These are phyloP conservation scores for Fusarium torreyae DNA, from an alignment of 2,329 filamentous ascomycete species.

Conservation along the genomic window DNA sequence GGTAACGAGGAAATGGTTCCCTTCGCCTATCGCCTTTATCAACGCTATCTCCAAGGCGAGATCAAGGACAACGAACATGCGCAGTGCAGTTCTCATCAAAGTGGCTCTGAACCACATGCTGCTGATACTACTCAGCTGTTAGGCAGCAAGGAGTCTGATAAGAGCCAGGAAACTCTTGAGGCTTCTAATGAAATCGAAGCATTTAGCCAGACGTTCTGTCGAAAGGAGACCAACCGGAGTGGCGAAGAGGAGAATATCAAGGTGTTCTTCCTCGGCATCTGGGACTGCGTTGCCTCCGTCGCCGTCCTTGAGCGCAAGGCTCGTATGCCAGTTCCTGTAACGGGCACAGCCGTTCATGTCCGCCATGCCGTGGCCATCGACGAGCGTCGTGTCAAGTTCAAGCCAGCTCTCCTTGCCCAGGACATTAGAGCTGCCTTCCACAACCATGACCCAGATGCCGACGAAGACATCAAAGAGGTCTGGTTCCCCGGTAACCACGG, in stretches of 20 bases:
- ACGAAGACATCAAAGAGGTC: constrained; percentile 64
- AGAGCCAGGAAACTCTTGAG: constrained; percentile 44
- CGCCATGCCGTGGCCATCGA: constrained; percentile 69
- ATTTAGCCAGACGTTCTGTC: constrained; percentile 65
- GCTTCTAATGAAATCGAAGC: constrained; percentile 58
- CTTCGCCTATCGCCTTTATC: constrained; percentile 64
- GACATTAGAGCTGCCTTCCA: constrained; percentile 52
- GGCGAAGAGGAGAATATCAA: constrained; percentile 57
- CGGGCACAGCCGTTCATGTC: constrained; percentile 61
- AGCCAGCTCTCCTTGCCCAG: constrained; percentile 63
- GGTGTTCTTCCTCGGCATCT: constrained; percentile 69
- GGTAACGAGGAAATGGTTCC: constrained; percentile 69
- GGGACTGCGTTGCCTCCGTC: constrained; percentile 69
- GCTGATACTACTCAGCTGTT: constrained; percentile 34
- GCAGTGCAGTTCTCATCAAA: constrained; percentile 23
- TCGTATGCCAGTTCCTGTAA: constrained; percentile 56
- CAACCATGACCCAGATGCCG: constrained; percentile 27
- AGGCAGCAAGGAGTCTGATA: constrained; percentile 38
- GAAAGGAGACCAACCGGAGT: constrained; percentile 49
- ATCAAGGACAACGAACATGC: constrained; percentile 52
- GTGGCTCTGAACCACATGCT: not conserved
- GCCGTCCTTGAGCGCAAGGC: constrained; percentile 58
- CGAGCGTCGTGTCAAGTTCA: constrained; percentile 70
- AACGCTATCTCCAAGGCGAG: constrained; percentile 59
- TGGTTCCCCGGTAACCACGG: constrained; percentile 70